These are phyloP conservation scores for Oryza glumipatula DNA, from an alignment of 176 grass and related monocot genomes.

Conservation along the genomic window DNA sequence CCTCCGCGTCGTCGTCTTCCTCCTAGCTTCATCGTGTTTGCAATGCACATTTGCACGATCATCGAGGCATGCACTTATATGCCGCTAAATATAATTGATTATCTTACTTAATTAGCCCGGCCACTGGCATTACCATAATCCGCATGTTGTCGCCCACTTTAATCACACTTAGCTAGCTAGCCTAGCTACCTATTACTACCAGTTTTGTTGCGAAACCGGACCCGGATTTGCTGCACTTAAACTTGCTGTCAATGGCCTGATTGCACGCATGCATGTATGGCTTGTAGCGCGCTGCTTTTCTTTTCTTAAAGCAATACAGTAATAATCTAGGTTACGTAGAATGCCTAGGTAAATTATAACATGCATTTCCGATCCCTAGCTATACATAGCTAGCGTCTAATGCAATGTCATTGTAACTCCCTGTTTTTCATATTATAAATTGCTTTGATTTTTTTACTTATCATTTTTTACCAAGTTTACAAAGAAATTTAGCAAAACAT, in stretches of 20 bases:
- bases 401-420: not conserved
- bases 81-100: too few species aligned
- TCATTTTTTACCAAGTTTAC: too few species aligned
- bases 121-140: conserved; percentile 26
- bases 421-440: too few species aligned
- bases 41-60: not conserved
- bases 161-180: not conserved
- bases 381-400: not conserved
- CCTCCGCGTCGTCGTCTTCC: too few species aligned
- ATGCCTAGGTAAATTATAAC: not conserved
- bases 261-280: not conserved
- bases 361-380: too few species aligned
- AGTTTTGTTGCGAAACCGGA: conserved; percentile 11
- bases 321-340: too few species aligned
- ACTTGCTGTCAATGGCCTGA: conserved; percentile 8
- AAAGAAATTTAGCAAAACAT: too few species aligned
- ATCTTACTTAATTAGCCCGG: not conserved
- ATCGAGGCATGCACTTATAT: not conserved
- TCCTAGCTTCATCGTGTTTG: not conserved
- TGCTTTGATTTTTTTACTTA: too few species aligned
- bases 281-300: not conserved
- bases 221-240: conserved; percentile 26
- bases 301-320: too few species aligned
- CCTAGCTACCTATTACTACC: not conserved
- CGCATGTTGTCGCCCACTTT: conserved; percentile 32